Conservation (phyloP, 2,329 filamentous ascomycete genomes). For the Calonectria naviculata region DNA sequence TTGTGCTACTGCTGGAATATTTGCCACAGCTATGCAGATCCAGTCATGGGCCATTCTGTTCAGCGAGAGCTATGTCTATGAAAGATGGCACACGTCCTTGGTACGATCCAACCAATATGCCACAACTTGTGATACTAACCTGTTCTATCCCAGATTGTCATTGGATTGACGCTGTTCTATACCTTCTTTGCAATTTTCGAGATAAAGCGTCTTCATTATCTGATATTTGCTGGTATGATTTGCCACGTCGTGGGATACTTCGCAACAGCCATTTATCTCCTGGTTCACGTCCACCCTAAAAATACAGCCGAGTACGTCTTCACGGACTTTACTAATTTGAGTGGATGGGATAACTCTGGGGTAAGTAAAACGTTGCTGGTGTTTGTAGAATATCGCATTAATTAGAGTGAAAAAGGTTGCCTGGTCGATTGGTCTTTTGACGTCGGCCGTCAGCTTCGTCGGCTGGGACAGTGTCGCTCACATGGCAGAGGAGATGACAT, state of each 20-base stretch:
- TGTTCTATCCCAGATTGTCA: conserved; percentile 10
- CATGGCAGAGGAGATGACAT: conserved; percentile 19
- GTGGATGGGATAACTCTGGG: conserved; percentile 16
- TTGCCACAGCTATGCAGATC: conserved; percentile 20
- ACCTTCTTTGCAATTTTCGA: conserved; percentile 9
- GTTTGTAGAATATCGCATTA: too few species aligned
- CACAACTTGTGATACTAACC: neutral
- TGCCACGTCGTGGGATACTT: conserved; percentile 9
- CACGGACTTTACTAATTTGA: conserved; percentile 12
- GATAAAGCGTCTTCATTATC: conserved; percentile 5
- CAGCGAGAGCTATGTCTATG: neutral
- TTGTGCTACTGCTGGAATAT: conserved; percentile 12
- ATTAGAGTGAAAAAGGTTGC: neutral
- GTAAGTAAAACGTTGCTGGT: too few species aligned
- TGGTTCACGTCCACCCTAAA: conserved; percentile 3
- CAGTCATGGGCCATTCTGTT: conserved; percentile 18
- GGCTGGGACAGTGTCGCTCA: conserved; percentile 12
- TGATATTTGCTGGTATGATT: conserved; percentile 11
- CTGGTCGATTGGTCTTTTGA: conserved; percentile 16
- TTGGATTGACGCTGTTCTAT: conserved; percentile 8
- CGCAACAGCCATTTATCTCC: conserved; percentile 13
- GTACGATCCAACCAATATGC: neutral
- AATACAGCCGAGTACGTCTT: conserved; percentile 15
- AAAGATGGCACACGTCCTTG: conserved; percentile 15
- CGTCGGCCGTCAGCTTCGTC: conserved; percentile 6